These are phyloP conservation scores for Puccinia horiana DNA, from an alignment of 1,284 basidiomycete genomes.

Conservation along the genomic window DNA sequence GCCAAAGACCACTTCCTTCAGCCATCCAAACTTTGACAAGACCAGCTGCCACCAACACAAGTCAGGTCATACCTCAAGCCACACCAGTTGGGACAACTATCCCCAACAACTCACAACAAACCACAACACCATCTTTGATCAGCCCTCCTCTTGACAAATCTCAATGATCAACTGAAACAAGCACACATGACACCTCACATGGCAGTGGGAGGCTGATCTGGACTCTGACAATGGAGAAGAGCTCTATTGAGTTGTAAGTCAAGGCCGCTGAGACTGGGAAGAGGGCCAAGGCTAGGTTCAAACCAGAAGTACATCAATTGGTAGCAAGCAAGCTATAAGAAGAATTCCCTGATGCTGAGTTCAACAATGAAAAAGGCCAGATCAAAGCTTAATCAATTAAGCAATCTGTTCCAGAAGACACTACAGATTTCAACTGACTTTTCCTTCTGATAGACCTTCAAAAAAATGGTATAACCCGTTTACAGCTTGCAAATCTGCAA, in stretches of 20 bases:
- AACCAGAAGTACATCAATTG: neutral
- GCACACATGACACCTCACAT: no score
- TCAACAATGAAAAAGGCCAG: neutral
- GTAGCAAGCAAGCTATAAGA: neutral
- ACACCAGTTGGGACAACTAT: no score
- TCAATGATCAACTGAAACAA: no score
- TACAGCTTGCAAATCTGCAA: no score
- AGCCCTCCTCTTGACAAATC: no score
- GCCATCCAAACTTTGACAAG: no score
- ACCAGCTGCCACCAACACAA: no score
- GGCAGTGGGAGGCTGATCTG: neutral
- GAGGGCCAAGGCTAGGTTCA: neutral
- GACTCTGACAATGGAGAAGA: neutral
- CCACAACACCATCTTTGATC: no score
- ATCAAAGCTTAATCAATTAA: constrained; percentile 10
- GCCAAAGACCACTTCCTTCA: no score
- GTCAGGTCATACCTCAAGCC: no score
- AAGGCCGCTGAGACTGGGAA: no score
- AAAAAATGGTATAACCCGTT: constrained; percentile 6
- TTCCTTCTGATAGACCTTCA: neutral
- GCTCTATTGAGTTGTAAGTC: neutral
- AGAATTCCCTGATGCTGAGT: neutral
- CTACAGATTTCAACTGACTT: neutral
- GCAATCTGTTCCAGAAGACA: neutral
- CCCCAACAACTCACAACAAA: no score